These are phyloP conservation scores for Colletotrichum gloeosporioides DNA, from an alignment of 2,329 filamentous ascomycete genomes.

Conservation along the genomic window DNA sequence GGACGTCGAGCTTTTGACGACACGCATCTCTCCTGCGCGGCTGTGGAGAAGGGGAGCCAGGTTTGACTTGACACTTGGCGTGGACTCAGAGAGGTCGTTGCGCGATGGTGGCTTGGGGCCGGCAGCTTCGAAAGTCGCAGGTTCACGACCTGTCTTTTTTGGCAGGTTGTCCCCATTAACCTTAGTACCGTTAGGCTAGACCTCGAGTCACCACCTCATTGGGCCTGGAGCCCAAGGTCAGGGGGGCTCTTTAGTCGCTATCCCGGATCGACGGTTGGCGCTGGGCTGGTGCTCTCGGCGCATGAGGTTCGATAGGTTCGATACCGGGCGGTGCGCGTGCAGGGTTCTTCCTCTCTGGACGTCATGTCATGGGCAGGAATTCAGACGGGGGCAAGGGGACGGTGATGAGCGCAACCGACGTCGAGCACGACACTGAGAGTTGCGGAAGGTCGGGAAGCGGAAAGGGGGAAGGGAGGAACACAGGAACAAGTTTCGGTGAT, in stretches of 20 bases:
- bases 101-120: background rate
- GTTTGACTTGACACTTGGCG: background rate
- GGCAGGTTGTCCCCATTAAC: background rate
- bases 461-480: background rate
- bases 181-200: background rate
- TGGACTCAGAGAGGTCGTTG: background rate
- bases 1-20: background rate
- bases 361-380: background rate
- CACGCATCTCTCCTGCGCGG: background rate
- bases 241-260: background rate
- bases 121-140: background rate
- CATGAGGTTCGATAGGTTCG: slow-evolving; percentile 12
- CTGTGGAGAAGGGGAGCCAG: background rate
- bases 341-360: background rate
- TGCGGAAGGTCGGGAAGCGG: background rate
- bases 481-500: slow-evolving; percentile 19
- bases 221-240: background rate
- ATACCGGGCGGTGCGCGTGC: background rate
- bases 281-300: slow-evolving; percentile 3
- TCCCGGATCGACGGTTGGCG: slow-evolving; percentile 6
- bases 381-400: background rate
- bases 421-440: background rate
- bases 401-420: background rate
- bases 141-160: background rate
- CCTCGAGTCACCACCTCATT: background rate